phyloP scores from a whole-genome alignment of 257 asterid species.

The Gynochthodes officinalis region DNA sequence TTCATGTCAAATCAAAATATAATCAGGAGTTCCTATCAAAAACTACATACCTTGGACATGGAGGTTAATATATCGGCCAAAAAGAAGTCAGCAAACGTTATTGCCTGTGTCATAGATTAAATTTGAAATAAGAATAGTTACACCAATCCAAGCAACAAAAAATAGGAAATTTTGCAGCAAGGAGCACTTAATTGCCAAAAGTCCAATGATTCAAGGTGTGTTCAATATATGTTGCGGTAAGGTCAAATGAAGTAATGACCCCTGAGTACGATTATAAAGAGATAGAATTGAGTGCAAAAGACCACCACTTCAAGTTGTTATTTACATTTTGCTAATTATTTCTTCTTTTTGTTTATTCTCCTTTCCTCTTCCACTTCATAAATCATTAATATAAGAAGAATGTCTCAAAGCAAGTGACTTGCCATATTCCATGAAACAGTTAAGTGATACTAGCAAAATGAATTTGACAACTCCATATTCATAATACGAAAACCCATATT shows the following conservation, averaged over 20 bases:
- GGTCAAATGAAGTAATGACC: background rate
- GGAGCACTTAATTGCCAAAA: constrained; percentile 1
- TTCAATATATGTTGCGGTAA: background rate
- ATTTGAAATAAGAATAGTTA: constrained; percentile 17
- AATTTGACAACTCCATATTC: background rate
- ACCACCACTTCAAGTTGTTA: background rate
- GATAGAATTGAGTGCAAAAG: background rate
- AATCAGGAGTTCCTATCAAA: constrained; percentile 2
- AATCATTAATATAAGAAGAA: constrained; percentile 3
- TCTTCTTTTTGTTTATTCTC: background rate
- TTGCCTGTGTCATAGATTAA: constrained; percentile 61
- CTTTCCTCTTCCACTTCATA: background rate
- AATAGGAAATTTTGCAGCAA: background rate
- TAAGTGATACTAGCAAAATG: constrained; percentile 1
- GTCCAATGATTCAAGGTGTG: background rate
- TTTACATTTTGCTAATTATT: background rate
- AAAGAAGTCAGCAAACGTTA: constrained; percentile 90
- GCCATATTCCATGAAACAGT: background rate
- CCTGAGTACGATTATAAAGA: background rate
- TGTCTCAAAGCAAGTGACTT: constrained; percentile 2
- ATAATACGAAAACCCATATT: background rate
- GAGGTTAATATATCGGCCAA: constrained; percentile 95
- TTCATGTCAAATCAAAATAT: background rate
- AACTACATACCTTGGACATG: constrained; percentile 87
- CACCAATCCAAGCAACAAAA: background rate